These are phyloP conservation scores for Venturia aucupariae DNA, from an alignment of 2,329 filamentous ascomycete species.

Conservation along the genomic window DNA sequence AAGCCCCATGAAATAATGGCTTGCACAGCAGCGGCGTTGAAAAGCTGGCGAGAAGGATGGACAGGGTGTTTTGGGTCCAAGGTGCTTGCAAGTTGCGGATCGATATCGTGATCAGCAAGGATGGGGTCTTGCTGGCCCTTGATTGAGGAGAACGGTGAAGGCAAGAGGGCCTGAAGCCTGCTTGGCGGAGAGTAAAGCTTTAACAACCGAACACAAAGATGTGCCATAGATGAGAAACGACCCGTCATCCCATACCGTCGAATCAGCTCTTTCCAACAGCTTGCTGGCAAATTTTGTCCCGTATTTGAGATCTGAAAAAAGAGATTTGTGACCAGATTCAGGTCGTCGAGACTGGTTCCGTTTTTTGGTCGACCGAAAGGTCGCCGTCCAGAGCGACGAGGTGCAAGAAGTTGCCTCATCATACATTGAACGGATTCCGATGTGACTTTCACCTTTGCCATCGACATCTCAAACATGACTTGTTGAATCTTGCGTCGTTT, in stretches of 20 bases:
- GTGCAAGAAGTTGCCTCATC: conserved; percentile 30
- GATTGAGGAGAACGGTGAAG: neutral
- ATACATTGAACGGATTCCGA: conserved; percentile 36
- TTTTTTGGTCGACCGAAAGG: conserved; percentile 17
- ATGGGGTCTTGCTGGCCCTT: neutral
- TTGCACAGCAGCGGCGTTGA: conserved; percentile 21
- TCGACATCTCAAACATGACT: conserved; percentile 42
- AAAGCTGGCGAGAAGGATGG: conserved; percentile 17
- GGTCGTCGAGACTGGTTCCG: conserved; percentile 25
- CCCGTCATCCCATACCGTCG: conserved; percentile 50
- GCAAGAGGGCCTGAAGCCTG: neutral
- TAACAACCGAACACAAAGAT: conserved; percentile 44
- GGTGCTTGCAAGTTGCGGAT: neutral
- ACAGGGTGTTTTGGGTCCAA: neutral
- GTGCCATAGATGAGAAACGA: conserved; percentile 42
- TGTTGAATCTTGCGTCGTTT: conserved; percentile 23
- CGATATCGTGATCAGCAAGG: conserved; percentile 5
- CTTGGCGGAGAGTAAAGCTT: conserved; percentile 13
- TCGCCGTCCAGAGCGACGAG: conserved; percentile 25
- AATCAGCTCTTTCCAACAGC: conserved; percentile 49
- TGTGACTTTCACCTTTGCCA: conserved; percentile 34
- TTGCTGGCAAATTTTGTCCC: conserved; percentile 33
- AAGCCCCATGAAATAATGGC: conserved; percentile 28
- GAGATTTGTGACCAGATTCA: conserved; percentile 39
- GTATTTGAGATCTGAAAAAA: conserved; percentile 39